phyloP scores from a whole-genome alignment of 2,329 filamentous ascomycete genomes.

The Nemania abortiva region DNA sequence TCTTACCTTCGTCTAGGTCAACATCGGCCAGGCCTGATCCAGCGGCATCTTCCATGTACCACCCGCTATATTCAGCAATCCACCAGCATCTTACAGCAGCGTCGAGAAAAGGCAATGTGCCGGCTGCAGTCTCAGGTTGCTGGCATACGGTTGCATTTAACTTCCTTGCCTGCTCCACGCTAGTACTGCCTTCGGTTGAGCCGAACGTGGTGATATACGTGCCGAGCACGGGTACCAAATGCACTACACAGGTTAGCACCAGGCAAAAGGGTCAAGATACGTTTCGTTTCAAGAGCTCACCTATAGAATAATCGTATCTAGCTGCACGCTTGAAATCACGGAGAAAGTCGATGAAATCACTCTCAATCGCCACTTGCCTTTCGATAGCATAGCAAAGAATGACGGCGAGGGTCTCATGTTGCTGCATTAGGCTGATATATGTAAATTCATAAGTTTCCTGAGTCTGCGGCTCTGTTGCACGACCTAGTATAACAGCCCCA shows the following conservation, averaged over 20 bases:
- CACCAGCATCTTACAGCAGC: conserved; percentile 86
- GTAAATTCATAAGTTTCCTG: conserved; percentile 85
- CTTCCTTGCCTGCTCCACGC: conserved; percentile 75
- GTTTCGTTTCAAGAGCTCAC: conserved; percentile 31
- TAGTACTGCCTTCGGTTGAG: conserved; percentile 77
- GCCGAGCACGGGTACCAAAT: conserved; percentile 84
- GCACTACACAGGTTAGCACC: conserved; percentile 64
- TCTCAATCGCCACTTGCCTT: conserved; percentile 74
- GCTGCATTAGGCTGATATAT: conserved; percentile 81
- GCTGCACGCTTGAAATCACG: conserved; percentile 76
- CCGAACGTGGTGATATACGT: conserved; percentile 83
- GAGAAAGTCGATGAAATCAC: conserved; percentile 81
- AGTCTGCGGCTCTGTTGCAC: conserved; percentile 67
- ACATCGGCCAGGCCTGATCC: conserved; percentile 69
- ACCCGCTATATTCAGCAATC: conserved; percentile 92
- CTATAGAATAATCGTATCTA: conserved; percentile 71
- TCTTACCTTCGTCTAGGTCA: conserved; percentile 69
- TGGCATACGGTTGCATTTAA: conserved; percentile 77
- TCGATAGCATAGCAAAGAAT: conserved; percentile 84
- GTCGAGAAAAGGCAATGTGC: conserved; percentile 80
- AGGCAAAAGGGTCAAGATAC: neutral
- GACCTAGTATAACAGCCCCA: conserved; percentile 79
- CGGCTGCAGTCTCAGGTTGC: conserved; percentile 74
- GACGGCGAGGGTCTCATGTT: conserved; percentile 90
- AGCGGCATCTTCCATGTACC: conserved; percentile 81